phyloP scores from a whole-genome alignment of 768 basidiomycete genomes.

The Agaricus sinodeliciosus region DNA sequence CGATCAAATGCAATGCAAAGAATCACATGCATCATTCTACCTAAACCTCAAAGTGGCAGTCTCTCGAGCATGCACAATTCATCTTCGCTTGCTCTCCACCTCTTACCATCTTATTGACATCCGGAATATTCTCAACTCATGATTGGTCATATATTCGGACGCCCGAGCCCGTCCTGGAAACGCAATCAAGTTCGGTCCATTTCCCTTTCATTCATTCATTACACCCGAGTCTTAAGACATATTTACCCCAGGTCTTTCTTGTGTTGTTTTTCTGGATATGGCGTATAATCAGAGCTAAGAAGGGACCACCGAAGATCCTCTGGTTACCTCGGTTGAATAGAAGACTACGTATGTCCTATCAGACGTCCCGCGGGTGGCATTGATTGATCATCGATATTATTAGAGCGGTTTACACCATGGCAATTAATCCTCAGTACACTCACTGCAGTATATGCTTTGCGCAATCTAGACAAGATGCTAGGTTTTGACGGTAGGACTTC shows the following conservation, averaged over 20 bases:
- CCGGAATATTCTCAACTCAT: conserved; percentile 31
- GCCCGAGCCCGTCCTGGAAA: conserved; percentile 88
- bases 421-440: conserved; percentile 85
- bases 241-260: conserved; percentile 62
- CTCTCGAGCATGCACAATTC: background rate
- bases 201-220: background rate
- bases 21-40: conserved; percentile 4
- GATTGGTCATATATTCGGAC: conserved; percentile 91
- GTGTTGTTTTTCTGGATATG: conserved; percentile 91
- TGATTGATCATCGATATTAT: conserved; percentile 1
- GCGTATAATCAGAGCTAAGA: conserved; percentile 62
- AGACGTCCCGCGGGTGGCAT: background rate
- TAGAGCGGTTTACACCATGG: conserved; percentile 92
- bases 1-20: background rate
- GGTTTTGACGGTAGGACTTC: conserved; percentile 65
- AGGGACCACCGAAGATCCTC: conserved; percentile 58
- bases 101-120: background rate
- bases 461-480: conserved; percentile 81
- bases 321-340: conserved; percentile 58
- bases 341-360: conserved; percentile 42
- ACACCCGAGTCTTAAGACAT: no score
- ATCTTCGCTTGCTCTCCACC: background rate
- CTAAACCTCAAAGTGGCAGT: background rate
- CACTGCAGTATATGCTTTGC: conserved; percentile 75
- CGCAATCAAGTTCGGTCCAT: conserved; percentile 56